Base-by-base conservation (phyloP, 1,139 yeast species). In the Scheffersomyces titani region DNA sequence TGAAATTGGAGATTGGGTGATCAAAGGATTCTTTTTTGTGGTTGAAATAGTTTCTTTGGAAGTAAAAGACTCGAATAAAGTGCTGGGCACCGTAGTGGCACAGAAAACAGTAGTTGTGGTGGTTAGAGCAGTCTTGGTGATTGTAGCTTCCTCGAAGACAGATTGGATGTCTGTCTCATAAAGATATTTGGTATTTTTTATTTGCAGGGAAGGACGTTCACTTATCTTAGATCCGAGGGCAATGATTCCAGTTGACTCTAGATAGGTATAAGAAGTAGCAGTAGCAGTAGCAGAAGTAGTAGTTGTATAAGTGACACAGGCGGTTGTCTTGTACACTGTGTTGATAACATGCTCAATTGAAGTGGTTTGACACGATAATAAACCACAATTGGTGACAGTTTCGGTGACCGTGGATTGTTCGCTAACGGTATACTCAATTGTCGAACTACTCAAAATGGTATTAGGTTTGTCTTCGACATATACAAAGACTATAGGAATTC, bases 401-500 rank as follows among this genome's bases (percentile, higher is more conserved):
- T 55, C 54, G 20, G 57, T 54, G 6, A 57, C 45, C 2, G 68
- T 64, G 9, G 60, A 47, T 6, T 59, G 54, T 7, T 70, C 57
- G 48, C 62, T 61, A 30, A 67, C 66, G 1, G 71, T 63, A 52
- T 65, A 64, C 4, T 55, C 54, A 7, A 60, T 44, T n/a, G 58
- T 57, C 5, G 65, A 55, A 22, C 55, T 45, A 21, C 53, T 49
- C 20, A 54, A 16, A 18, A 54, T 19, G 6, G 52, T 16, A 6
- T 47, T 18, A 19, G 52, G 52, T 21, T 54, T 54, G 19, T 57
- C 61, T 19, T 61, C 63, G 18, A 61, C 77, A 55, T 76, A 72
- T 5, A 74, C 77, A 53, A 76, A 71, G 1, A 69, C 74, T 47
- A 77, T 62, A 20, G 70, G 69, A 48, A 77, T 75, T 19, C 81